Evolutionary conservation across 345 rosid species (phyloP).

Genomic region (Populus deltoides): DNA sequence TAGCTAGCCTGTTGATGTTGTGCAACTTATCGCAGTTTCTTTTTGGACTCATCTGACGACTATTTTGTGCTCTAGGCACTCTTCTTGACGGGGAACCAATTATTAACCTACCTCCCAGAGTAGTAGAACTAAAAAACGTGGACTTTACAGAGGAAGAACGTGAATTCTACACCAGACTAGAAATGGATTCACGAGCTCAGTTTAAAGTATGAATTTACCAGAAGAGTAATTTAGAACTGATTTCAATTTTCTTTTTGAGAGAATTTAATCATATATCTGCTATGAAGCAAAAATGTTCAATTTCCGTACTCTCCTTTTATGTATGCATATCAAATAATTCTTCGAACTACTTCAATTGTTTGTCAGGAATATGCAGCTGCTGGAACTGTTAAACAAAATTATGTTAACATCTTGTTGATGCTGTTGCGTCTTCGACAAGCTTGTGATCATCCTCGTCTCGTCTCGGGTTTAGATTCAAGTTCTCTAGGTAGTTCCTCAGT

Average conservation of each 20-base stretch:
- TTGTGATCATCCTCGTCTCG: slow-evolving; percentile 96
- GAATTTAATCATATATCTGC: not conserved
- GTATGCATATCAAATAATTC: not conserved
- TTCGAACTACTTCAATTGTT: slow-evolving; percentile 1
- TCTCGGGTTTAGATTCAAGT: slow-evolving; percentile 61
- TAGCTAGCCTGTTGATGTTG: slow-evolving; percentile 9
- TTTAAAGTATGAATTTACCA: slow-evolving; percentile 53
- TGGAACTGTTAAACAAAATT: slow-evolving; percentile 96
- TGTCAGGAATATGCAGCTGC: slow-evolving; percentile 93
- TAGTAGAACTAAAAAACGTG: slow-evolving; percentile 68
- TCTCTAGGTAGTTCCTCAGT: slow-evolving; percentile 54
- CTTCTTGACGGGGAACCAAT: slow-evolving; percentile 88
- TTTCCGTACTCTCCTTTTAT: not conserved
- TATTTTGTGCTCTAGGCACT: slow-evolving; percentile 49
- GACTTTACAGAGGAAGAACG: slow-evolving; percentile 85
- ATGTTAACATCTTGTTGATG: slow-evolving; percentile 94
- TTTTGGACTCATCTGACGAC: slow-evolving; percentile 7
- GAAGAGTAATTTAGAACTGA: not conserved
- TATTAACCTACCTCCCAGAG: slow-evolving; percentile 74
- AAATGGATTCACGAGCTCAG: slow-evolving; percentile 80
- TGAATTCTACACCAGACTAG: slow-evolving; percentile 73
- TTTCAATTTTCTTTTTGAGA: not conserved
- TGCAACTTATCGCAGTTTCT: slow-evolving; percentile 2
- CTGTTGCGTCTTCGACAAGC: slow-evolving; percentile 98
- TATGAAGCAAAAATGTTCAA: not conserved